Evolutionary conservation across 2,329 filamentous ascomycete species (phyloP).

Genomic region (Pseudopithomyces chartarum): DNA sequence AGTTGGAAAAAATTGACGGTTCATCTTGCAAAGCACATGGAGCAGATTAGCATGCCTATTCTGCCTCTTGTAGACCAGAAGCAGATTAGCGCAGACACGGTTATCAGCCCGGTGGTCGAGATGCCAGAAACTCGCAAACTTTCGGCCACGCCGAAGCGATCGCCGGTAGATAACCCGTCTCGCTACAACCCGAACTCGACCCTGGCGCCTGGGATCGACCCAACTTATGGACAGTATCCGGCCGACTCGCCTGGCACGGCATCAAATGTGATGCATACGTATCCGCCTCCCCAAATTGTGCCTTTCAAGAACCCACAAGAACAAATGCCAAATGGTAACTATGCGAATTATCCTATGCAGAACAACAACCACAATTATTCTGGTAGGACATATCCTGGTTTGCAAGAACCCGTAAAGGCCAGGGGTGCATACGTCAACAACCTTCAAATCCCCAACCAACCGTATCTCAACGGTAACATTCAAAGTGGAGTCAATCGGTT

Average conservation of each 20-base stretch:
- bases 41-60: constrained; percentile 84
- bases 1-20: constrained; percentile 94
- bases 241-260: constrained; percentile 27
- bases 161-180: constrained; percentile 37
- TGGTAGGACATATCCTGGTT: constrained; percentile 41
- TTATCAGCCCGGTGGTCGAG: constrained; percentile 46
- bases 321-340: constrained; percentile 23
- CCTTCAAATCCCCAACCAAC: constrained; percentile 33
- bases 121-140: constrained; percentile 41
- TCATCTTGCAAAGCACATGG: constrained; percentile 94
- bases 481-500: constrained; percentile 29
- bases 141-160: constrained; percentile 31
- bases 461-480: constrained; percentile 32
- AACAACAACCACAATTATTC: constrained; percentile 24
- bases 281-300: constrained; percentile 44
- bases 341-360: constrained; percentile 26
- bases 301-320: constrained; percentile 24
- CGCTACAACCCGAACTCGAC: constrained; percentile 36
- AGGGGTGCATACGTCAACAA: constrained; percentile 36
- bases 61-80: constrained; percentile 54
- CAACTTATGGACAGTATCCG: constrained; percentile 31
- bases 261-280: constrained; percentile 43
- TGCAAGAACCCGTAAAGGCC: constrained; percentile 35
- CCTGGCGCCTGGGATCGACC: constrained; percentile 39
- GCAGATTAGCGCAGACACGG: constrained; percentile 42